A percentile compares a stretch with the other conserved stretches of the same genome.
Conservation (phyloP, 257 asterid genomes). For the Echites panduratus region DNA sequence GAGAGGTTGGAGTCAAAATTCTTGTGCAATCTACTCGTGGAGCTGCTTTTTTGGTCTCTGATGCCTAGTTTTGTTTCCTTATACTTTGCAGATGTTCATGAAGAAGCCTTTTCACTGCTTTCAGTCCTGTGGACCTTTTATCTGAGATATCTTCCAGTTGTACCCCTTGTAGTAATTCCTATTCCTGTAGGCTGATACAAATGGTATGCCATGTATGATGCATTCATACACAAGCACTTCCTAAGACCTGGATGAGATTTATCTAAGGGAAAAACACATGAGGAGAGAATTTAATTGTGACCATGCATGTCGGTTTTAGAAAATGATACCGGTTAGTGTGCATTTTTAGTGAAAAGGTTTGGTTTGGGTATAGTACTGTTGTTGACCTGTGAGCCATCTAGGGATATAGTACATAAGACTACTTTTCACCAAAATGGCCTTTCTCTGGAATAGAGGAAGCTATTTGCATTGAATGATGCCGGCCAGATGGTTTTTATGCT, state of each 20-base stretch:
- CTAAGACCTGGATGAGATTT: not conserved
- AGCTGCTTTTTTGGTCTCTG: slow-evolving; percentile 29
- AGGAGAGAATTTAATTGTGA: not conserved
- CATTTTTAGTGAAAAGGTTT: not conserved
- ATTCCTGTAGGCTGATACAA: slow-evolving; percentile 39
- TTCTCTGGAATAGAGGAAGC: slow-evolving; percentile 2
- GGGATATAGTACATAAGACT: not conserved
- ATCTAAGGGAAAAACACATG: not conserved
- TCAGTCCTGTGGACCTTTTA: slow-evolving; percentile 30
- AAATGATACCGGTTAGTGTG: not conserved
- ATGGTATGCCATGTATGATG: slow-evolving; percentile 26
- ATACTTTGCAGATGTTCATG: slow-evolving; percentile 38
- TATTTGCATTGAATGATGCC: not conserved
- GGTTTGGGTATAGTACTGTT: not conserved
- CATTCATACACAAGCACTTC: not conserved
- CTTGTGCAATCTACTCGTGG: slow-evolving; percentile 27
- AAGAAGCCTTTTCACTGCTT: slow-evolving; percentile 38
- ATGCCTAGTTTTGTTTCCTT: slow-evolving; percentile 32
- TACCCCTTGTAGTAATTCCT: slow-evolving; percentile 25
- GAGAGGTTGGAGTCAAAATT: slow-evolving; percentile 30
- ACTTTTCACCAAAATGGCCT: not conserved
- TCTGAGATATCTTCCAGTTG: slow-evolving; percentile 30
- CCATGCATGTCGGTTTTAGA: not conserved
- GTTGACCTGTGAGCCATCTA: not conserved
- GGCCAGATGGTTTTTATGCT: not conserved